These are phyloP conservation scores for Breynia disticha DNA, from an alignment of 441 rosid genomes.

Conservation along the genomic window DNA sequence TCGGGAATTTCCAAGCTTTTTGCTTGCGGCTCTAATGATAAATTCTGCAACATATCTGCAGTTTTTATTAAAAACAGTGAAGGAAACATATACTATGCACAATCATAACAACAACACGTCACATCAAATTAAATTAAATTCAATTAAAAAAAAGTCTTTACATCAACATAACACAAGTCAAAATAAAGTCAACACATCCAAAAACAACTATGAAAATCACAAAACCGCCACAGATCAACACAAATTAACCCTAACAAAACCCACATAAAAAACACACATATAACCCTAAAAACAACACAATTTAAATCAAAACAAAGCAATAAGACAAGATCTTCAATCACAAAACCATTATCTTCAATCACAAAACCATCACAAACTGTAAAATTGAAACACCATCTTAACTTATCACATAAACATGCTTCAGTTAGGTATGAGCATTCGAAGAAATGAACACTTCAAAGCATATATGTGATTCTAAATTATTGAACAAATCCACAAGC, in stretches of 20 bases:
- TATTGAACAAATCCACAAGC: too few relatives aligned
- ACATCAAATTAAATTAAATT: too few relatives aligned
- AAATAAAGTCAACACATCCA: not conserved
- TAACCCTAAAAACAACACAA: too few relatives aligned
- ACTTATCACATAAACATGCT: constrained; percentile 4
- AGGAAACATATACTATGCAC: not conserved
- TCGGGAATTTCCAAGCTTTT: constrained; percentile 49
- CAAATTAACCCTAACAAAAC: too few relatives aligned
- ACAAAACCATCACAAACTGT: constrained; percentile 11
- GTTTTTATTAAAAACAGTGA: constrained; percentile 41
- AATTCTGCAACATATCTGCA: constrained; percentile 63
- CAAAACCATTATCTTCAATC: too few relatives aligned
- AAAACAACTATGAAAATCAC: not conserved
- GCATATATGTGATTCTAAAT: too few relatives aligned
- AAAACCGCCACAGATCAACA: too few relatives aligned
- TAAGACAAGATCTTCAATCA: too few relatives aligned
- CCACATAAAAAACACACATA: too few relatives aligned
- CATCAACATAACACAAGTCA: not conserved
- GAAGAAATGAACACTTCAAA: too few relatives aligned
- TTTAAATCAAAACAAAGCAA: too few relatives aligned
- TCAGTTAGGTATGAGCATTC: not conserved
- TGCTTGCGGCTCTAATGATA: constrained; percentile 57
- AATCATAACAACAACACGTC: not conserved
- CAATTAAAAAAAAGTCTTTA: not conserved
- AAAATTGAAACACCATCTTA: not conserved